Evolutionary conservation across 2,329 filamentous ascomycete species (phyloP).

Genomic region (Talaromyces rugulosus): DNA sequence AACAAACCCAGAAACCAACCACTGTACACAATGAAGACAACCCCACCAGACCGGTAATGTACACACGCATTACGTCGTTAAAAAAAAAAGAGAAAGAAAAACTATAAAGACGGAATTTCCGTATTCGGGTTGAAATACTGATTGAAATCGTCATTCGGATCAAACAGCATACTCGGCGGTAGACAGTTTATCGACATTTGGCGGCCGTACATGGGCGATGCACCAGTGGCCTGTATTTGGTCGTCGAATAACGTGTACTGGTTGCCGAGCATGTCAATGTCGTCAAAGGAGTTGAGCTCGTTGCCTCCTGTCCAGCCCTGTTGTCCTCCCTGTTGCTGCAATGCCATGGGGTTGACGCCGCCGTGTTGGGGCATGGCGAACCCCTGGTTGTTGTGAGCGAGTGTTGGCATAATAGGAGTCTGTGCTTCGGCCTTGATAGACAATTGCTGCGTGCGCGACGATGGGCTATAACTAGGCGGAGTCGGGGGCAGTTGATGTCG

Average conservation of each 20-base stretch:
- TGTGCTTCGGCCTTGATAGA: conserved; percentile 23
- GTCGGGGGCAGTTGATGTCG: conserved; percentile 34
- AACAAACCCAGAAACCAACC: conserved; percentile 11
- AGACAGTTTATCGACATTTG: conserved; percentile 33
- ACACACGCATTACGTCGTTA: conserved; percentile 2
- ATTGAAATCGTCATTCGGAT: conserved; percentile 35
- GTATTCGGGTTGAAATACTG: conserved; percentile 37
- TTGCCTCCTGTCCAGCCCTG: neutral
- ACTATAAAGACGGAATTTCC: conserved; percentile 34
- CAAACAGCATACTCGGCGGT: conserved; percentile 24
- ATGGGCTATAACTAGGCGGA: conserved; percentile 38
- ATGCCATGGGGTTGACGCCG: conserved; percentile 33
- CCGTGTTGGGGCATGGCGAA: conserved; percentile 30
- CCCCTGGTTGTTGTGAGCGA: neutral
- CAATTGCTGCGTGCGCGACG: conserved; percentile 22
- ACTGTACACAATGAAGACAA: conserved; percentile 13
- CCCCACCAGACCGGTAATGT: neutral
- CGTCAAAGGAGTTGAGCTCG: conserved; percentile 6
- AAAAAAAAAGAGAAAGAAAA: neutral
- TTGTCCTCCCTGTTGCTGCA: conserved; percentile 25
- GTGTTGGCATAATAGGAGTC: neutral
- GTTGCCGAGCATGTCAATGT: conserved; percentile 9
- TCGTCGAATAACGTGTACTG: conserved; percentile 25
- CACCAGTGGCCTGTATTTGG: conserved; percentile 14
- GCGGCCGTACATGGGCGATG: conserved; percentile 30